A percentile compares a stretch with the other conserved stretches of the same genome.
These are phyloP conservation scores for Protomyces arabidopsidicola DNA, from an alignment of 1,139 yeast genomes.

Conservation along the genomic window DNA sequence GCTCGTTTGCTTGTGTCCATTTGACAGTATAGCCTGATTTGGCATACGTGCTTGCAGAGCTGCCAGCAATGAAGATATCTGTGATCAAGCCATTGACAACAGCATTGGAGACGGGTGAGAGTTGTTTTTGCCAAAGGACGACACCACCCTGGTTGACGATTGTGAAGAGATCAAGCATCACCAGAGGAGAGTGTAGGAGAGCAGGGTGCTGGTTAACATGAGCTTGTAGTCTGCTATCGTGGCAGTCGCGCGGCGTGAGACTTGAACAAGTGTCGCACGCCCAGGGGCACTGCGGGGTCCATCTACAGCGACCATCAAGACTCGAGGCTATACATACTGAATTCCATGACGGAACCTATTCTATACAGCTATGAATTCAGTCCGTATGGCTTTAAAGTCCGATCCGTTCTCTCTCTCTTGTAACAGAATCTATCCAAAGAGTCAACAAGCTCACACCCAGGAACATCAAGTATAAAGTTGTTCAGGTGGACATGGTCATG, in stretches of 20 bases:
- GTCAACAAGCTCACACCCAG: too few species aligned
- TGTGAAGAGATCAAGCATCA: constrained; percentile 54
- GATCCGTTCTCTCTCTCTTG: too few species aligned
- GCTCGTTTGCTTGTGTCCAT: constrained; percentile 40
- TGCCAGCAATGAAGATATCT: constrained; percentile 47
- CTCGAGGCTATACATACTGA: too few species aligned
- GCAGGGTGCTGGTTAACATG: background rate
- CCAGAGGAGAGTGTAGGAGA: background rate
- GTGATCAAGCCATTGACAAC: constrained; percentile 51
- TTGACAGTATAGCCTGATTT: constrained; percentile 42
- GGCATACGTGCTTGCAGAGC: constrained; percentile 31
- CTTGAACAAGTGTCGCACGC: too few species aligned
- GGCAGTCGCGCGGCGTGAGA: too few species aligned
- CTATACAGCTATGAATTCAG: too few species aligned
- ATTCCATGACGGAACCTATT: too few species aligned
- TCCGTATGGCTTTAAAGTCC: too few species aligned
- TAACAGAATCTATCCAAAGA: too few species aligned
- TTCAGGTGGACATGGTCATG: background rate
- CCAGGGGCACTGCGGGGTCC: too few species aligned
- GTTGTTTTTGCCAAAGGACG: constrained; percentile 47
- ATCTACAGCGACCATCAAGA: too few species aligned
- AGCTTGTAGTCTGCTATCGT: too few species aligned
- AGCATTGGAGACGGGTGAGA: constrained; percentile 44
- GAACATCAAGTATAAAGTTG: background rate
- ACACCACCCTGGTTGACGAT: constrained; percentile 57